Base-by-base conservation (phyloP, 257 asterid species). In the Ajuga chamaepitys region DNA sequence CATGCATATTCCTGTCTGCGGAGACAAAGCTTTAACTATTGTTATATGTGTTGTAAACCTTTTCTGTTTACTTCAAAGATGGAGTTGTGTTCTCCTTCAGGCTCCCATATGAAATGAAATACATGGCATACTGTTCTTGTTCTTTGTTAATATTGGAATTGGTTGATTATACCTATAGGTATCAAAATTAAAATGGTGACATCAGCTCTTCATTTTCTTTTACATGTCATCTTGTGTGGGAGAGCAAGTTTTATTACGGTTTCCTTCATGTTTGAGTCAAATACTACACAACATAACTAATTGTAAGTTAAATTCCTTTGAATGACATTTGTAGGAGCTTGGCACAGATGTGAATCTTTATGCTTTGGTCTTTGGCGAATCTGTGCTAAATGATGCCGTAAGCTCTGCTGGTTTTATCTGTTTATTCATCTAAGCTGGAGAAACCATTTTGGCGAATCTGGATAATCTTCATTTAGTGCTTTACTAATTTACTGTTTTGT, bases 371-470 rank as follows among this genome's bases (percentile, higher is more conserved):
- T 94, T 94, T 77, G 99, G 99, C 42, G 99, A 94, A 70, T 94
- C 99, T 74, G 99, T 94, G 73, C 77, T 94, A 77, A 94, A 94
- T 73, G 99, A 94, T 81, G 99, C 99, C 20, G 97, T 94, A 83
- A 84, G 90, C 83, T 80, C 55, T 62, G 46, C 44, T 46, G 42
- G 30, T 62, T 44, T 40, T 74, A 32, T 76, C 30, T 37, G 45
- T 61, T 70, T 70, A 34, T 67, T 74, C 62, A 54, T 44, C 62
- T 71, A 28, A 69, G 38, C 26, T 56, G 65, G 61, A 62, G 52
- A 34, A 48, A 24, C 22, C 24, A 7, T 68, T 70, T 35, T 73
- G 73, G 22, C 62, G 48, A 56, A 7, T 12, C 8, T 16, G 51
- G 50, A 37, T 52, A 40, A 16, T 64, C 66, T 24, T 34, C 54